Evolutionary conservation across 305 asterid species (phyloP), one percentile per base, ranked within the genome.

Genomic region (Fraxinus floribunda): DNA sequence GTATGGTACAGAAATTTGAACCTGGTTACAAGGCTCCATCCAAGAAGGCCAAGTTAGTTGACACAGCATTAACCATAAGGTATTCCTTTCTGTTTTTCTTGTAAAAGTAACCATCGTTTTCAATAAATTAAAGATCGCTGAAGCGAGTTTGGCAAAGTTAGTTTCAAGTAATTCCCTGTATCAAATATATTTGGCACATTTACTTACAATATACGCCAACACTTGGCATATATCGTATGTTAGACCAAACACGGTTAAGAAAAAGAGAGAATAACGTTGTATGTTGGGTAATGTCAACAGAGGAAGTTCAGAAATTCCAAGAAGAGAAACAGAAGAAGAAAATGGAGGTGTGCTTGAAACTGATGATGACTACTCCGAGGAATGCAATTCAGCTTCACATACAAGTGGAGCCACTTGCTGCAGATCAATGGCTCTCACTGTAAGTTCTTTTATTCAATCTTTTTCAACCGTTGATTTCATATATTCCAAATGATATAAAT

Each of bases 1-100:
- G 35, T 77, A 39, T 11, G 77, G 83, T 87, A 88, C 95, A 95
- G 99, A 93, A 89, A 76, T 95, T 93, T 88, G 97, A 94, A 87
- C 92, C 98, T 15, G 99, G 95, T 0, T 95, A 93, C 83, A 89
- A 89, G 18, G 89, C 89, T 68, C 88, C 89, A 71, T 93, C 92
- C 60, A 88, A 90, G 88, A 91, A 91, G 84, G 79, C 80, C 26
- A 82, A 78, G 73, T 80, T 81, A 36, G 78, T 83, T 81, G 88
- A 89, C 74, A 88, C 91, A 83, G 66, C 90, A 41, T 92, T 83
- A 44, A 89, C 90, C 36, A 85, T 89, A 86, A 92, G 99, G 99
- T 92, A 90, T 62, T 62, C 10, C 26, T 44, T 55, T 52, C 35
- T 60, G 35, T 81, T 71, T 49, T 75, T 66, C 24, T 39, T 15